Conservation (phyloP, 2,329 filamentous ascomycete species). For the Pseudogymnoascus sp. region DNA sequence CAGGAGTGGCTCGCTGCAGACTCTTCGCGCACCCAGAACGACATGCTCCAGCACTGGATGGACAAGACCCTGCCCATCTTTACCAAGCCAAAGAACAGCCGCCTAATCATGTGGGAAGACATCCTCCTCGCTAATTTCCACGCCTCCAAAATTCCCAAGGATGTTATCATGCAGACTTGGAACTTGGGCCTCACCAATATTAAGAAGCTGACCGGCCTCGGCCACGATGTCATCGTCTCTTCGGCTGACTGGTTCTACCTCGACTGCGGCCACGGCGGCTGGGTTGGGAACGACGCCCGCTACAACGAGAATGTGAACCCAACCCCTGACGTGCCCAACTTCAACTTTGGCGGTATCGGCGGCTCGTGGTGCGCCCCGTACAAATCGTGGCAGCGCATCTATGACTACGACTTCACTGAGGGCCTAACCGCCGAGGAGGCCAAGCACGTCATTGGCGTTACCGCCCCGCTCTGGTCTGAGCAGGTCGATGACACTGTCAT, state of each 20-base stretch:
- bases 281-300: slow-evolving; percentile 51
- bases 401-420: slow-evolving; percentile 64
- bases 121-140: slow-evolving; percentile 58
- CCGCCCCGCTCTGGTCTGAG: slow-evolving; percentile 72
- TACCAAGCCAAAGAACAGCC: slow-evolving; percentile 49
- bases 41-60: slow-evolving; percentile 63
- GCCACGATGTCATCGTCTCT: slow-evolving; percentile 63
- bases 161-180: slow-evolving; percentile 73
- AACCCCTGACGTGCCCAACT: slow-evolving; percentile 49
- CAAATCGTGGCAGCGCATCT: slow-evolving; percentile 74
- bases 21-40: slow-evolving; percentile 56
- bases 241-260: slow-evolving; percentile 74
- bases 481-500: slow-evolving; percentile 64
- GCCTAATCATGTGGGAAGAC: slow-evolving; percentile 73
- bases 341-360: slow-evolving; percentile 53
- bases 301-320: slow-evolving; percentile 47
- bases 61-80: slow-evolving; percentile 51
- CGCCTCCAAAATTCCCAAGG: slow-evolving; percentile 46
- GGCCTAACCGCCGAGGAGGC: slow-evolving; percentile 52
- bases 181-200: slow-evolving; percentile 52
- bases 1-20: slow-evolving; percentile 59
- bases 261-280: slow-evolving; percentile 70
- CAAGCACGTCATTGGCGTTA: slow-evolving; percentile 65
- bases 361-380: slow-evolving; percentile 68
- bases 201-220: slow-evolving; percentile 47